Evolutionary conservation across 2,329 filamentous ascomycete species (phyloP).

Genomic region (Arthroderma sp.): DNA sequence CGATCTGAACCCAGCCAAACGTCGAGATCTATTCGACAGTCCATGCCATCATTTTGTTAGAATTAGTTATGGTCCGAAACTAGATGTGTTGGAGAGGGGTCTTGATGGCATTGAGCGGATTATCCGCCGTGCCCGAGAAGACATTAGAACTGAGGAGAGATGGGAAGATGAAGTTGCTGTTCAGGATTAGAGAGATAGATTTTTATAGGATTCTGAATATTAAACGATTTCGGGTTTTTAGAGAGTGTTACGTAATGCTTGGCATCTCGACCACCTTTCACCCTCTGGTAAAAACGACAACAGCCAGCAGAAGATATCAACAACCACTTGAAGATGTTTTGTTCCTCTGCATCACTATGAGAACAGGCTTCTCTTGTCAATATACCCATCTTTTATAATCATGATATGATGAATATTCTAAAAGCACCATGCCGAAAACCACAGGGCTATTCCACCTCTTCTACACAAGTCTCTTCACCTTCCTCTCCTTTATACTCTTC

Average conservation of each 20-base stretch:
- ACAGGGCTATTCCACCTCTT: conserved; percentile 51
- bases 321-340: no score
- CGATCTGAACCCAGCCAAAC: conserved; percentile 79
- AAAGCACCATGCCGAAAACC: no score
- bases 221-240: no score
- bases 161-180: conserved; percentile 28
- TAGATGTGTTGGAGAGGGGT: conserved; percentile 65
- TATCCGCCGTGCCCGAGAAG: conserved; percentile 38
- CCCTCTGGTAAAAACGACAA: no score
- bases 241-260: no score
- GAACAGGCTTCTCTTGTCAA: no score
- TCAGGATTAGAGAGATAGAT: conserved; percentile 12
- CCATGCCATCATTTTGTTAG: conserved; percentile 89
- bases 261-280: no score
- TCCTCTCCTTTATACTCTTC: conserved; percentile 61
- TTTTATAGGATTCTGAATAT: no score
- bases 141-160: conserved; percentile 12
- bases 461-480: conserved; percentile 64
- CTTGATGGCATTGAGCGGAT: conserved; percentile 76
- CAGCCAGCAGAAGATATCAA: no score
- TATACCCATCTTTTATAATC: no score
- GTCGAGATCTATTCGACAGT: conserved; percentile 83
- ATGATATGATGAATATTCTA: no score
- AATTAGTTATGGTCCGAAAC: conserved; percentile 69
- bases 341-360: no score